Evolutionary conservation across 106 monocot genomes (phyloP).

Genomic region (Dendrobium officinale): DNA sequence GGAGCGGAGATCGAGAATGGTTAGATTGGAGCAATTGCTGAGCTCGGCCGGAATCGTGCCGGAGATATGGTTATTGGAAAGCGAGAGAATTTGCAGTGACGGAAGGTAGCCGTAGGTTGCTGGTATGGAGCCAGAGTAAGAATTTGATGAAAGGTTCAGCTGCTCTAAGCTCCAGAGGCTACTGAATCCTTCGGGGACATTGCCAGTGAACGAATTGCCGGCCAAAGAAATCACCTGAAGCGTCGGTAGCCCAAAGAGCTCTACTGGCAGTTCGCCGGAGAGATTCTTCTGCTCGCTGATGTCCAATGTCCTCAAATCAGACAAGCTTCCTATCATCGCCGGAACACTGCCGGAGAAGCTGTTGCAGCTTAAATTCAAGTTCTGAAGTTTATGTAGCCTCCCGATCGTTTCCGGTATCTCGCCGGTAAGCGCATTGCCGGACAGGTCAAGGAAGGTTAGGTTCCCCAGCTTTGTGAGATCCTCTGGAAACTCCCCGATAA

Average conservation of each 20-base stretch:
- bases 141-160: constrained; percentile 11
- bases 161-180: constrained; percentile 7
- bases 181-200: constrained; percentile 8
- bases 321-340: background rate
- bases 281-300: constrained; percentile 19
- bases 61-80: constrained; percentile 3
- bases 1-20: constrained; percentile 38
- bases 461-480: constrained; percentile 41
- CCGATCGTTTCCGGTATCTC: constrained; percentile 35
- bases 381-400: background rate
- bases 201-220: background rate
- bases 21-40: constrained; percentile 13
- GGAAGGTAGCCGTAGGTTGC: constrained; percentile 4
- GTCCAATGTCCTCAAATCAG: background rate
- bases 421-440: constrained; percentile 66
- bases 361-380: constrained; percentile 7
- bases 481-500: constrained; percentile 37
- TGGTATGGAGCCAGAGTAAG: background rate
- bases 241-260: constrained; percentile 2
- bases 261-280: background rate
- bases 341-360: background rate
- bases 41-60: constrained; percentile 3
- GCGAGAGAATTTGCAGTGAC: constrained; percentile 1
- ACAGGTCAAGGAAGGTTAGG: constrained; percentile 69
- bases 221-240: background rate